Evolutionary conservation across 352 stramenopile species (phyloP).

Genomic region (Globisporangium cylindrosporum): DNA sequence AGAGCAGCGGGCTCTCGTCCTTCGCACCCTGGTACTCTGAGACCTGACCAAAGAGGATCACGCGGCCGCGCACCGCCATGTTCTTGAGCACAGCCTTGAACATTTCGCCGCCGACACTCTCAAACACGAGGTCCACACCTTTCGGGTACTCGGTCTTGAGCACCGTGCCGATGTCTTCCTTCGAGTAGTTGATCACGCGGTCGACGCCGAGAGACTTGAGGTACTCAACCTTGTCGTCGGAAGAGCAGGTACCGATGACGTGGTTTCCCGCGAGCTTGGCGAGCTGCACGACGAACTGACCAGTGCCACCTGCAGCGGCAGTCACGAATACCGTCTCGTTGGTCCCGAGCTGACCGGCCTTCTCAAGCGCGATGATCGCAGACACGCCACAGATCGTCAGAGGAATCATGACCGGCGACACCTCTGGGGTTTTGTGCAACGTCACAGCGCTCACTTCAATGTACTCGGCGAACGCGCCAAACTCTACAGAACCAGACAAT

Average conservation of each 20-base stretch:
- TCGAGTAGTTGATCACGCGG: constrained; percentile 73
- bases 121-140: constrained; percentile 45
- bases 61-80: constrained; percentile 26
- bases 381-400: too few species aligned
- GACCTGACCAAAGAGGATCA: constrained; percentile 43
- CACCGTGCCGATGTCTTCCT: constrained; percentile 43
- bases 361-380: constrained; percentile 38
- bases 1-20: constrained; percentile 5
- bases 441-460: too few species aligned
- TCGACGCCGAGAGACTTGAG: constrained; percentile 46
- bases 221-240: constrained; percentile 72
- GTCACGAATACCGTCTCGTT: constrained; percentile 44
- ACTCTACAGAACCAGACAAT: too few species aligned
- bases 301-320: constrained; percentile 49
- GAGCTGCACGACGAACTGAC: constrained; percentile 70
- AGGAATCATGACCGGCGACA: too few species aligned
- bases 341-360: constrained; percentile 31
- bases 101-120: constrained; percentile 40
- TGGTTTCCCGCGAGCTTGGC: constrained; percentile 65
- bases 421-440: too few species aligned
- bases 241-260: constrained; percentile 64
- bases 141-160: constrained; percentile 45
- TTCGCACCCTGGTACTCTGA: constrained; percentile 45
- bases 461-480: too few species aligned
- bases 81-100: constrained; percentile 32